phyloP scores from a whole-genome alignment of 2,329 filamentous ascomycete genomes.

The Paracoccidioides brasiliensis region DNA sequence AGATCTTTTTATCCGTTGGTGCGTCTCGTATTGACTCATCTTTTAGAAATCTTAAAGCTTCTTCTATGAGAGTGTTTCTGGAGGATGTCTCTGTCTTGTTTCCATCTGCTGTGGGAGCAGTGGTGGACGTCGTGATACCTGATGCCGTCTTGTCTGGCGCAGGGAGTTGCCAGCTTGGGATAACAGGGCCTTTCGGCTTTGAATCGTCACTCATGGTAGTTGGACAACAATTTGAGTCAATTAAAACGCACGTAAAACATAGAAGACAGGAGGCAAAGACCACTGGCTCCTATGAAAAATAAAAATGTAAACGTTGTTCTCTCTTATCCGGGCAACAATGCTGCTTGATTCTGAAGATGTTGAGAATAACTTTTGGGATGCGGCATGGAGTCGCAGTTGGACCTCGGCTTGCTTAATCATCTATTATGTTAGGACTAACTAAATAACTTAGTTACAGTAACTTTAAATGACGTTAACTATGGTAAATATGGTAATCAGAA shows the following conservation, averaged over 20 bases:
- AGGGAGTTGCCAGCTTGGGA: constrained; percentile 28
- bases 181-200: constrained; percentile 20
- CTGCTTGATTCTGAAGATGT: too few species aligned
- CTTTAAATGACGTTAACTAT: too few species aligned
- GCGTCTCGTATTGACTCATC: constrained; percentile 59
- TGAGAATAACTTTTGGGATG: too few species aligned
- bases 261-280: background rate
- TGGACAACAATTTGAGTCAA: background rate
- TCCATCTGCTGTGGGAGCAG: constrained; percentile 5
- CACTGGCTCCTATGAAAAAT: background rate
- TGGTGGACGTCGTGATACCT: constrained; percentile 26
- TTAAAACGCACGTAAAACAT: background rate
- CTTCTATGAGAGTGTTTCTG: constrained; percentile 39
- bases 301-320: too few species aligned
- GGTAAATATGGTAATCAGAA: too few species aligned
- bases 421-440: background rate
- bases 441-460: too few species aligned
- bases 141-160: constrained; percentile 8
- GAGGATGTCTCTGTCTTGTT: constrained; percentile 11
- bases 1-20: constrained; percentile 56
- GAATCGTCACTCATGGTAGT: constrained; percentile 21
- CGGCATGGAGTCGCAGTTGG: background rate
- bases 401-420: constrained; percentile 2
- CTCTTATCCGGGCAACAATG: too few species aligned
- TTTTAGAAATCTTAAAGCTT: constrained; percentile 63